Base-by-base conservation (phyloP, 192 early-diverging fungal genomes). In the Diversispora epigaea region DNA sequence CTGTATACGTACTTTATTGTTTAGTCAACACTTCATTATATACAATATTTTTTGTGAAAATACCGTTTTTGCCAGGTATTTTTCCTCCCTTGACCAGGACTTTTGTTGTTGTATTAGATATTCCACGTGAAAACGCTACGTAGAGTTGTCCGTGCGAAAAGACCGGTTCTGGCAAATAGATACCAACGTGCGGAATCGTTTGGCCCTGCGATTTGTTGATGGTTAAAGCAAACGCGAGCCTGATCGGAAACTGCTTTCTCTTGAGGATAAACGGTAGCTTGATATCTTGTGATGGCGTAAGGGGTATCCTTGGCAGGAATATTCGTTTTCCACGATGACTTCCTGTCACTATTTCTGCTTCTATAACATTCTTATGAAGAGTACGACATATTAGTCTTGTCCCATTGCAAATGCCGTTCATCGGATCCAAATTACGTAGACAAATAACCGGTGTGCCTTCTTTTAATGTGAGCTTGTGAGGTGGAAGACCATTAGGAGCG, bases 371-470 rank as follows among this genome's bases (percentile, higher is more conserved):
- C 1, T 47, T 1, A 0, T 17, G 0, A 1, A 81, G 45, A 1
- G 32, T 25, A 5, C 32, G 39, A 2, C 60, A 9, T 22, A 74
- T 69, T 32, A 80, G 44, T 0, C 75, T 21, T 41, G 77, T 80
- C 6, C 78, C 67, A 75, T 80, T 83, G 65, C 78, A 83, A 0
- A 80, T 54, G 7, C 75, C 78, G 3, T 56, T 4, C 15, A 21
- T 67, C 17, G 61, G 67, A 44, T 77, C 46, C n/a, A 80, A 45
- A 58, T 83, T 80, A 3, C 77, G 49, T 4, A 82, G 10, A n/a
- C 79, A 8, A 15, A 52, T 11, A 52, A 52, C 17, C 11, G 50
- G 10, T 3, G 70, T 47, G 62, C 57, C 41, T n/a, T n/a, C n/a
- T n/a, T n/a, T n/a, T n/a, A n/a, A n/a, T n/a, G n/a, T n/a, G n/a